These are phyloP conservation scores for Pseudohalonectria lignicola DNA, from an alignment of 2,329 filamentous ascomycete species.

Conservation along the genomic window DNA sequence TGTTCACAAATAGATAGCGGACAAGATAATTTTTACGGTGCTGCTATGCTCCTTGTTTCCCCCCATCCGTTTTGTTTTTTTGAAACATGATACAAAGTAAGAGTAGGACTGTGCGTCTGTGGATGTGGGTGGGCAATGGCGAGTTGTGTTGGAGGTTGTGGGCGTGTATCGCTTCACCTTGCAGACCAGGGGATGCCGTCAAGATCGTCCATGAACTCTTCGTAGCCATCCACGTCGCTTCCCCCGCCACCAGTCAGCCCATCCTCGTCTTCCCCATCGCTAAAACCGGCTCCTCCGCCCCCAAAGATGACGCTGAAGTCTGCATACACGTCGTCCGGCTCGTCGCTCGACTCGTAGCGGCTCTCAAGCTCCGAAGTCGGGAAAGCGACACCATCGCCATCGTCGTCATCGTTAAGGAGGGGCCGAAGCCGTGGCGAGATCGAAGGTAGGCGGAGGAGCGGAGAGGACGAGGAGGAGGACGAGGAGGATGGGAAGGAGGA, in stretches of 20 bases:
- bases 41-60: too few relatives aligned
- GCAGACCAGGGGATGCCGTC: constrained; percentile 39
- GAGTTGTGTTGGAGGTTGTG: too few relatives aligned
- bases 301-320: constrained; percentile 42
- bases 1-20: too few relatives aligned
- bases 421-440: not conserved
- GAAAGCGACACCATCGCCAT: constrained; percentile 27
- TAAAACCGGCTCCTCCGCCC: constrained; percentile 8
- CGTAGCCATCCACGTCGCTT: constrained; percentile 25
- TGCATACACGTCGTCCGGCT: constrained; percentile 40
- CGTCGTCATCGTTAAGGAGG: constrained; percentile 27
- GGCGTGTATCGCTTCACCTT: constrained; percentile 11
- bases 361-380: constrained; percentile 33
- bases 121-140: too few relatives aligned
- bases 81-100: too few relatives aligned
- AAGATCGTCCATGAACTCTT: constrained; percentile 44
- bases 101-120: too few relatives aligned
- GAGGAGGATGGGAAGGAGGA: too few relatives aligned
- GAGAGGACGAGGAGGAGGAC: too few relatives aligned
- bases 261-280: constrained; percentile 16
- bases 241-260: constrained; percentile 8
- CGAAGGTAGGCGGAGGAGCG: not conserved
- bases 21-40: too few relatives aligned
- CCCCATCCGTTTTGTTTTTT: too few relatives aligned
- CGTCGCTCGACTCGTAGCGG: constrained; percentile 28